A percentile compares a stretch with the other conserved stretches of the same genome.
Evolutionary conservation across 1,284 basidiomycete species (phyloP).

Genomic region (Heterobasidion annosum): DNA sequence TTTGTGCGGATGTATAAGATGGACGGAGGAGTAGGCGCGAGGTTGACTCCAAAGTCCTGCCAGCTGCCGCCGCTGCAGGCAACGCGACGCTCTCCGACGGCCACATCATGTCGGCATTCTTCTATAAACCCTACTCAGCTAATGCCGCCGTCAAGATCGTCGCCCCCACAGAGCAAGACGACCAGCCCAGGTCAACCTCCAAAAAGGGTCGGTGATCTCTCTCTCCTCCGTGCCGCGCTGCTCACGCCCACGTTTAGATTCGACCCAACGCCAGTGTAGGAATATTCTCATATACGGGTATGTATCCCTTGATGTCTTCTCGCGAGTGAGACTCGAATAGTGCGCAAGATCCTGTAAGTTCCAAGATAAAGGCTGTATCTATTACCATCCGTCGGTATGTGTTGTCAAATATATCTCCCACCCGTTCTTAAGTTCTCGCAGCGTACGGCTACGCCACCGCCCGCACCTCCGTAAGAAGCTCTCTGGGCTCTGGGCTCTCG

Average conservation of each 20-base stretch:
- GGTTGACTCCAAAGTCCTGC: background rate
- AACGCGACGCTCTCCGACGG: conserved; percentile 3
- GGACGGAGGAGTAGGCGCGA: background rate
- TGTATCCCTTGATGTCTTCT: conserved; percentile 12
- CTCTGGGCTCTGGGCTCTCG: conserved; percentile 7
- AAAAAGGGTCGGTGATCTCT: conserved; percentile 31
- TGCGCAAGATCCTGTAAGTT: conserved; percentile 67
- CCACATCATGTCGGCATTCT: conserved; percentile 26
- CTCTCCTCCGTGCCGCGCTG: background rate
- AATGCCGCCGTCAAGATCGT: conserved; percentile 54
- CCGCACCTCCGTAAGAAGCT: conserved; percentile 18
- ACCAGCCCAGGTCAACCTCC: conserved; percentile 21
- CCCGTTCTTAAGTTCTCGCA: conserved; percentile 10
- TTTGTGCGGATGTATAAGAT: background rate
- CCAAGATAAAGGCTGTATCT: conserved; percentile 79
- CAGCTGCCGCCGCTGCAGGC: background rate
- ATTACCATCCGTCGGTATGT: conserved; percentile 71
- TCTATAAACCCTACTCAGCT: conserved; percentile 32
- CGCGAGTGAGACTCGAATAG: conserved; percentile 2
- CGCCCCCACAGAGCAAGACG: conserved; percentile 27
- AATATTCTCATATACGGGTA: conserved; percentile 87
- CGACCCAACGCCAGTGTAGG: conserved; percentile 71
- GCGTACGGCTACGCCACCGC: conserved; percentile 18
- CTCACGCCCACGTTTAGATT: conserved; percentile 30
- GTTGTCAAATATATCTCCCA: conserved; percentile 3